Conservation (phyloP, 306 rosid species). For the Cicer arietinum region DNA sequence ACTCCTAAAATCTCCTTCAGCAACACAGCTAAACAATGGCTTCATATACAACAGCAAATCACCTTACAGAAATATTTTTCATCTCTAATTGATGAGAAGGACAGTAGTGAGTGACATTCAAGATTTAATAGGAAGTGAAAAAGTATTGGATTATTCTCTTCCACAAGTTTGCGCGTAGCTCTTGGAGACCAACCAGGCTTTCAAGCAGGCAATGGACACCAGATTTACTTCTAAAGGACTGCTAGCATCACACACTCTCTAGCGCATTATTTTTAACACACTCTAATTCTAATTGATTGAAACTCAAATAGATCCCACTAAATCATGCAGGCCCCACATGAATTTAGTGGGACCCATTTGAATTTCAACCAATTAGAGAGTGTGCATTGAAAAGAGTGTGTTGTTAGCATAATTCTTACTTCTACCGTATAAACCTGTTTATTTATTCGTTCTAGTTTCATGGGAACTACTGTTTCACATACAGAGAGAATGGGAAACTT, state of each 20-base stretch:
- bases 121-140: constrained; percentile 3
- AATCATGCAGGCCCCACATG: no score
- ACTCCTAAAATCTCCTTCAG: constrained; percentile 17
- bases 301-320: no score
- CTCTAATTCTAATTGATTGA: no score
- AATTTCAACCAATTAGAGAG: no score
- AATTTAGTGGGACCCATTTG: no score
- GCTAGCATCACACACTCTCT: no score
- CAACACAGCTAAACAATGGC: background rate
- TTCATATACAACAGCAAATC: background rate
- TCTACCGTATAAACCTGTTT: background rate
- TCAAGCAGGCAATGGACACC: background rate
- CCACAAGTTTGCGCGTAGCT: background rate
- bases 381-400: no score
- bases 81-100: background rate
- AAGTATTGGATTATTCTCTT: background rate
- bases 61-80: background rate
- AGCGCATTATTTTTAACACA: no score
- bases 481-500: constrained; percentile 9
- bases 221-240: background rate
- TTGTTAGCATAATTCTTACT: background rate
- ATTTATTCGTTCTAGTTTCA: background rate
- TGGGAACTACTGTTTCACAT: constrained; percentile 4
- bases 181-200: constrained; percentile 16
- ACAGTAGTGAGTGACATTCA: background rate